A percentile compares a stretch with the other conserved stretches of the same genome.
Evolutionary conservation across 108 stramenopile species (phyloP).

Genomic region (Poteriospumella lacustris): DNA sequence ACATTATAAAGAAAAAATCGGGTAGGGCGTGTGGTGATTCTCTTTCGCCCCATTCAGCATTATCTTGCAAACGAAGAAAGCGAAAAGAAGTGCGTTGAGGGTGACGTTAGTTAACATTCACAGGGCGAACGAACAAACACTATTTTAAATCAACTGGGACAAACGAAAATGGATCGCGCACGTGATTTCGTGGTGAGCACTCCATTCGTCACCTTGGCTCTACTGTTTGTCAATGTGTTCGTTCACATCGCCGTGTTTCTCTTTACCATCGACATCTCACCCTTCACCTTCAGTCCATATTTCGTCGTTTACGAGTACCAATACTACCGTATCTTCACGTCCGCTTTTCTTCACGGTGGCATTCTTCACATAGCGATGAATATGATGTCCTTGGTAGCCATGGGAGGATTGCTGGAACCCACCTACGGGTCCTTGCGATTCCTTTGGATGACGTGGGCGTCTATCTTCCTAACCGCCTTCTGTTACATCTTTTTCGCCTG

Average conservation of each 20-base stretch:
- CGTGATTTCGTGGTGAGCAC: conserved; percentile 23
- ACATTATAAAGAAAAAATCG: no score
- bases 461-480: background rate
- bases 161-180: no score
- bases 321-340: conserved; percentile 67
- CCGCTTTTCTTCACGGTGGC: conserved; percentile 68
- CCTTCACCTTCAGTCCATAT: conserved; percentile 65
- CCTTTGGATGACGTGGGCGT: background rate
- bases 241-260: conserved; percentile 51
- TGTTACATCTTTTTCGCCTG: background rate
- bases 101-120: no score
- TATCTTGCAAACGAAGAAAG: no score
- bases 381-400: conserved; percentile 66
- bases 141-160: no score
- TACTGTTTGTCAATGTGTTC: conserved; percentile 44
- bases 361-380: conserved; percentile 85
- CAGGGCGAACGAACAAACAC: no score
- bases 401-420: conserved; percentile 62
- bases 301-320: conserved; percentile 53
- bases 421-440: background rate
- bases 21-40: no score
- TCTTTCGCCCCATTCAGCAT: no score
- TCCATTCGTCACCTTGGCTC: conserved; percentile 54
- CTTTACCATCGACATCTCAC: conserved; percentile 48
- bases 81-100: no score